Base-by-base conservation (phyloP, 2,329 filamentous ascomycete genomes). In the Xylogone sp. region DNA sequence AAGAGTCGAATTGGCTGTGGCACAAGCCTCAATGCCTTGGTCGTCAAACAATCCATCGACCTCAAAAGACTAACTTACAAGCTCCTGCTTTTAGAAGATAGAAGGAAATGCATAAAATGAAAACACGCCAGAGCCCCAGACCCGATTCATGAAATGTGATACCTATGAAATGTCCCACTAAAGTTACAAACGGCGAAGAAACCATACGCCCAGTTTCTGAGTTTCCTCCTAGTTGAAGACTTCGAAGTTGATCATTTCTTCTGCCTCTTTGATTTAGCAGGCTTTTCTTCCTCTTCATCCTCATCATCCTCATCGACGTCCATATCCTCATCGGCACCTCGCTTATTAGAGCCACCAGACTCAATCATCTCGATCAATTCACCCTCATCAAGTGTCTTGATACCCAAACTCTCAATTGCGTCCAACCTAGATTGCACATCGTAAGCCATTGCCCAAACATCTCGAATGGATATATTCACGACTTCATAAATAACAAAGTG, bases 281-380 rank as follows among this genome's bases (percentile, higher is more conserved):
- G 51, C 43, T 59, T 53, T 13, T 51, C 50, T 7, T 50, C 49
- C 31, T 54, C 56, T 10, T 55, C 50, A 4, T 59, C 58, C n/a
- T 59, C 53, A 2, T 54, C 49, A 4, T 55, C 54, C 3, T 55
- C 52, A 43, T 53, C 57, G 6, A 27, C 10, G 10, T 27, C 24
- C 24, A 10, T 27, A 27, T 27, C 24, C 6, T 27, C 24, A 3
- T 34, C 43, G 12, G 47, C 55, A 29, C 34, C 34, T 24, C 43
- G 46, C 48, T 60, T 59, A 10, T 44, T 21, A 45, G 20, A 27
- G 21, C 21, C 24, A 39, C 13, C 43, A 21, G 18, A 44, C 46
- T 60, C 57, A 10, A 63, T 42, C 42, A 59, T 21, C 1, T 43
- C 48, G 12, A 63, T 51, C 2, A 63, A 51, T 2, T 42, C 56